Base-by-base conservation (phyloP, 176 grass and related monocot species). In the Rhynchospora breviuscula region DNA sequence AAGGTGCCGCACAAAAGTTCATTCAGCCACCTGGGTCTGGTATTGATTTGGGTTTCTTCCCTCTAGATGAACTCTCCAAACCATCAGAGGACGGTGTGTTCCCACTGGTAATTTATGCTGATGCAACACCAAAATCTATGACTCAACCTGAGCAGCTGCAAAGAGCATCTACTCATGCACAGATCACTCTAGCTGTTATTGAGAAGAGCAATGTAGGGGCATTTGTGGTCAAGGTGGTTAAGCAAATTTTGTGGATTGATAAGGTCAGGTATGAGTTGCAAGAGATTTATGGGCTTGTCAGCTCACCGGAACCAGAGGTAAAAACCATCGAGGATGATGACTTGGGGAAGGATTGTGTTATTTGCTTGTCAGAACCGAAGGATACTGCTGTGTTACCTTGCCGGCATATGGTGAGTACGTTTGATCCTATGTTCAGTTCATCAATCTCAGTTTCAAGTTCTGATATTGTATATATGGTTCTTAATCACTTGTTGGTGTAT, bases 181-280 rank as follows among this genome's bases (percentile, higher is more conserved):
- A 99, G 80, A 95, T 99, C 77, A 99, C 96, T 81, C 93, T 89
- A 90, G 96, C 93, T 79, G 71, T 95, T 81, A 92, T 99, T 83
- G 89, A 92, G 78, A 95, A 87, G 52, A 86, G 86, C 79, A 89
- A 89, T 31, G 67, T 80, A 82, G 92, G 81, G 43, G 45, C 79
- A 54, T 88, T 95, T 92, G 84, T 78, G 91, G 93, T 90, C 78
- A 99, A 93, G 83, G 93, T 95, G 85, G 31, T 95, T 79, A 95
- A 93, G 83, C 96, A 99, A 88, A 93, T 95, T 22, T 81, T 99
- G 84, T 93, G 88, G 93, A 86, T 83, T 83, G 86, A 95, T 61
- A 88, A 86, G 44, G 89, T 82, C 54, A 85, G 57, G 22, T 99
- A 99, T 62, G 96, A 99, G 15, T 84, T 99, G 61, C 91, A 92